Evolutionary conservation across 306 rosid species (phyloP).

Genomic region (Betula pendula): DNA sequence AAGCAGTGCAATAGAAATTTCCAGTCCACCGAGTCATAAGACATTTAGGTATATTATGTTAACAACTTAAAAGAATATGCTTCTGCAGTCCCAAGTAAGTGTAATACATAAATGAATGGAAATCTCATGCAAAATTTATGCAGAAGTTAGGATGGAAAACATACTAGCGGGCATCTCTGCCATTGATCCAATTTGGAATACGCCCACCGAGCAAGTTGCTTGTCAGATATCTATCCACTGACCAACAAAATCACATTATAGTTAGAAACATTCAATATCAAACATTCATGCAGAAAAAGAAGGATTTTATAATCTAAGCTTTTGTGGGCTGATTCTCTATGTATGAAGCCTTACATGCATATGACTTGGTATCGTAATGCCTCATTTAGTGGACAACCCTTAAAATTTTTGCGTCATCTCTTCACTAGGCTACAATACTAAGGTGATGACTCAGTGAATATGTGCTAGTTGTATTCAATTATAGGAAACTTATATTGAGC

Average conservation of each 20-base stretch:
- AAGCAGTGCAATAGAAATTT: too few relatives aligned
- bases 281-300: not conserved
- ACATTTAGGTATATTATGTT: too few relatives aligned
- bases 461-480: not conserved
- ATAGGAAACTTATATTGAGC: too few relatives aligned
- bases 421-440: not conserved
- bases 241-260: not conserved
- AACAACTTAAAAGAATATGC: not conserved
- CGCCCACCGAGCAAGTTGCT: slow-evolving; percentile 28
- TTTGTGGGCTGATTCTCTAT: not conserved
- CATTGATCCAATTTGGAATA: slow-evolving; percentile 32
- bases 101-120: not conserved
- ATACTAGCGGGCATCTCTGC: slow-evolving; percentile 20
- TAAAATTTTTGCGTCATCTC: not conserved
- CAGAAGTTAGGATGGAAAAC: not conserved
- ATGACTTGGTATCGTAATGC: not conserved
- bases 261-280: not conserved
- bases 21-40: too few relatives aligned
- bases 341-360: not conserved
- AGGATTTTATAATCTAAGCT: not conserved
- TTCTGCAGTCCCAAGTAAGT: not conserved
- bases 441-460: not conserved
- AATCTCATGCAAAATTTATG: not conserved
- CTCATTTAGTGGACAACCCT: not conserved
- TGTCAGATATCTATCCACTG: slow-evolving; percentile 27